phyloP scores from a whole-genome alignment of 495 filamentous ascomycete genomes.

The Cercophora sp. region DNA sequence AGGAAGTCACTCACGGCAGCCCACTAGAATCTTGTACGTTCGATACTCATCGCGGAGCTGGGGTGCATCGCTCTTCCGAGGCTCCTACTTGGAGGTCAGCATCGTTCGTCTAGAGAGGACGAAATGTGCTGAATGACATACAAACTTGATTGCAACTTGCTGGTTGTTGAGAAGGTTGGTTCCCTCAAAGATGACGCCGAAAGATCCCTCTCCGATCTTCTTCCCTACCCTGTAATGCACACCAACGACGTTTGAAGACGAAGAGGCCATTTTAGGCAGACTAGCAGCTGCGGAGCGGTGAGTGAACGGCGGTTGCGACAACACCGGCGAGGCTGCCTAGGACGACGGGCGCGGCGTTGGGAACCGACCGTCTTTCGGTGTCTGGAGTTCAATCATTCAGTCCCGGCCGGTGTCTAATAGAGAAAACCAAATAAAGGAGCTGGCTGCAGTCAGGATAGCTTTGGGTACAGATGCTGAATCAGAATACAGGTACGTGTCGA shows the following conservation, averaged over 20 bases:
- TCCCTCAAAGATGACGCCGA: conserved; percentile 98
- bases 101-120: too few relatives aligned
- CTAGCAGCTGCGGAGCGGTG: background rate
- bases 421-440: too few relatives aligned
- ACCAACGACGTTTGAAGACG: conserved; percentile 95
- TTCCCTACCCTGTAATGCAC: conserved; percentile 99
- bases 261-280: conserved; percentile 82
- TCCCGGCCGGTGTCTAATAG: too few relatives aligned
- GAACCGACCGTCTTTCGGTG: background rate
- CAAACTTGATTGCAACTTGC: conserved; percentile 99
- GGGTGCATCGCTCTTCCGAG: conserved; percentile 95
- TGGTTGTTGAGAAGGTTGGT: conserved; percentile 99
- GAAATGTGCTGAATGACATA: conserved; percentile 47
- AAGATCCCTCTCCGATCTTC: conserved; percentile 98
- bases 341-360: background rate
- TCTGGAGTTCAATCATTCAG: background rate
- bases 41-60: conserved; percentile 98
- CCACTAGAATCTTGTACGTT: conserved; percentile 98
- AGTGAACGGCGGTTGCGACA: background rate
- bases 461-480: background rate
- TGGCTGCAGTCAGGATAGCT: background rate
- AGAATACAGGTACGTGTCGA: background rate
- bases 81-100: conserved; percentile 60
- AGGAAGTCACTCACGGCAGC: conserved; percentile 76
- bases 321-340: background rate